These are phyloP conservation scores for Coemansia sp. DNA, from an alignment of 192 early-diverging fungal species.

Conservation along the genomic window DNA sequence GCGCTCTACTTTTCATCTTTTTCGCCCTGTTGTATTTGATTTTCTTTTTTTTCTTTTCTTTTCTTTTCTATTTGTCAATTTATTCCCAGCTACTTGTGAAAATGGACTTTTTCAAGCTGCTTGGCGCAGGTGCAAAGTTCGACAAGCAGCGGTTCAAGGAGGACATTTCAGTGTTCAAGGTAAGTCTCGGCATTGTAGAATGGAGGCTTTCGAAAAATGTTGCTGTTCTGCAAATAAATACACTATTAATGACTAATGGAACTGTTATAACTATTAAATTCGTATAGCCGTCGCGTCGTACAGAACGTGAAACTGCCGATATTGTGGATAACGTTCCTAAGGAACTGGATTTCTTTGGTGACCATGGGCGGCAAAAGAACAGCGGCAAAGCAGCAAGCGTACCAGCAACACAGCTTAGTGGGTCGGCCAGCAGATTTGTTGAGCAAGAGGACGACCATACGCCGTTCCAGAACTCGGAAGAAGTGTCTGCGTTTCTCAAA, in stretches of 20 bases:
- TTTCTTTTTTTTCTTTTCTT: not conserved
- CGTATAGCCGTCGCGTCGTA: conserved; percentile 18
- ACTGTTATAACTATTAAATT: not conserved
- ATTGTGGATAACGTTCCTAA: conserved; percentile 39
- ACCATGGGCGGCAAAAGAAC: conserved; percentile 17
- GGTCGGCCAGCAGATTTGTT: conserved; percentile 47
- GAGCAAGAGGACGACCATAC: conserved; percentile 37
- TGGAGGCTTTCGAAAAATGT: no score
- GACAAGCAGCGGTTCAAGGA: conserved; percentile 78
- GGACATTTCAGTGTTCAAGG: conserved; percentile 82
- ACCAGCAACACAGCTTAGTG: conserved; percentile 37
- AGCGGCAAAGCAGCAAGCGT: conserved; percentile 9
- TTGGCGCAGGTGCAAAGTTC: conserved; percentile 87
- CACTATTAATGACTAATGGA: not conserved
- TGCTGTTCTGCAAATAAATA: no score
- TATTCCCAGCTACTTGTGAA: not conserved
- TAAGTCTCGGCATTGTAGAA: no score
- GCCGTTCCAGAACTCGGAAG: conserved; percentile 28
- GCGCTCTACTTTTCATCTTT: not conserved
- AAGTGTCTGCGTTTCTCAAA: conserved; percentile 70
- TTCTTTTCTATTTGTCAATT: conserved; percentile 3
- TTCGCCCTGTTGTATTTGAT: not conserved
- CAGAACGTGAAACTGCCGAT: conserved; percentile 7
- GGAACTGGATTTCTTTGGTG: conserved; percentile 46
- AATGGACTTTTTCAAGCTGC: conserved; percentile 81